A percentile compares a stretch with the other conserved stretches of the same genome.
phyloP scores from a whole-genome alignment of 495 filamentous ascomycete genomes.

The Collariella sp. region DNA sequence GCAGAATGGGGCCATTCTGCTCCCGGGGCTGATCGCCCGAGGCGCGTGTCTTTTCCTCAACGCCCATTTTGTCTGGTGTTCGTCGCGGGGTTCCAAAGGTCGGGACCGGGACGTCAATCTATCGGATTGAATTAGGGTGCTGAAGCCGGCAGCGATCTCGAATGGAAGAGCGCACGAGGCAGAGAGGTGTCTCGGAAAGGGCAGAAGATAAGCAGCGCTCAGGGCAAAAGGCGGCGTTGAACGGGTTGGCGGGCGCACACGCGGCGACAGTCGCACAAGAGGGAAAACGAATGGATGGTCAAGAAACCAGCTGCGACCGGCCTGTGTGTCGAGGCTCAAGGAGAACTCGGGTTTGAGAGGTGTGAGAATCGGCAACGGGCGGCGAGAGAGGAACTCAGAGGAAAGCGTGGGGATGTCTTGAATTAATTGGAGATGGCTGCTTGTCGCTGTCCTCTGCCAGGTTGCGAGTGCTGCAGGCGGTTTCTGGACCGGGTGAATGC shows the following conservation, averaged over 20 bases:
- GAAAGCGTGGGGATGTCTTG: background rate
- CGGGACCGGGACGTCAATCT: background rate
- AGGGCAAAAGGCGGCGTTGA: background rate
- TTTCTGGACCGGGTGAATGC: conserved; percentile 3
- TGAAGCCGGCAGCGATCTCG: conserved; percentile 4
- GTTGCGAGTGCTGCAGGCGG: background rate
- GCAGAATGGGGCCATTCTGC: conserved; percentile 55
- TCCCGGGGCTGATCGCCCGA: conserved; percentile 63
- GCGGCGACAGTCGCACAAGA: conserved; percentile 1
- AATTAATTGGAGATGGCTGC: conserved; percentile 2
- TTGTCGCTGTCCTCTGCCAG: background rate
- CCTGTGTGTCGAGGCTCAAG: background rate
- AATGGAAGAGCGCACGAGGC: conserved; percentile 1
- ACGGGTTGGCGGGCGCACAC: conserved; percentile 15
- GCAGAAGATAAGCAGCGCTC: conserved; percentile 1
- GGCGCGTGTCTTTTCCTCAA: conserved; percentile 69
- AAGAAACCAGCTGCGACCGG: conserved; percentile 27
- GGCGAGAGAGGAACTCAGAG: background rate
- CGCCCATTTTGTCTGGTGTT: conserved; percentile 26
- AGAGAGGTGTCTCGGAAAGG: background rate
- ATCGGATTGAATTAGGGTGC: background rate
- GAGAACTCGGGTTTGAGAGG: background rate
- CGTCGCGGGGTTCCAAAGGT: background rate
- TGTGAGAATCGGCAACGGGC: conserved; percentile 1
- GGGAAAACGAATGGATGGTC: conserved; percentile 31